Evolutionary conservation across 1,139 yeast species (phyloP), one percentile per base, ranked within the genome.

Genomic region (Saccharomyces pastorianus): DNA sequence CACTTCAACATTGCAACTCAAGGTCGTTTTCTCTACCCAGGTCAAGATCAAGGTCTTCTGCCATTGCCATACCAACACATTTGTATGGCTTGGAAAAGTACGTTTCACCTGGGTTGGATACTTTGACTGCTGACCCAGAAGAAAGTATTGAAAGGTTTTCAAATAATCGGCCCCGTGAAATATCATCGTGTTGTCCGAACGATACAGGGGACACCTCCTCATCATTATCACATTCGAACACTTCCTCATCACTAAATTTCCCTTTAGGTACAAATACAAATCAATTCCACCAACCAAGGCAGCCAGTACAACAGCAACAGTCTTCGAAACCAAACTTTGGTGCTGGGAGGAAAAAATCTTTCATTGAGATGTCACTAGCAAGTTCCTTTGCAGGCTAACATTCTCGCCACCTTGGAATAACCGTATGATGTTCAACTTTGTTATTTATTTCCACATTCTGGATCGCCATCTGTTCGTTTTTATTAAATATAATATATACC

Each of bases 31-130:
- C 44, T 6, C 13, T 38, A 38, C 38, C 47, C 4, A 38, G 26
- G 32, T 29, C 51, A 9, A 44, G 51, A 28, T 50, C 51, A 7
- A 47, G 44, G n/a, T 50, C 51, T 29, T 49, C 51, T 6, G 48
- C 46, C 20, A 46, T 44, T 6, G 51, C 51, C n/a, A 50, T 50
- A 42, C 51, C 51, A 17, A 44, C 51, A 13, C 51, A 50, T 31
- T 17, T 50, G 25, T 20, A 44, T 17, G 46, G 51, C 14, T 14
- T 50, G 14, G 51, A 50, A 26, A 50, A 50, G 20, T 50, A 50
- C 27, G 46, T 50, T n/a, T 44, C 48, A 3, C 46, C 51, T 2
- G 51, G 25, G 23, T 27, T 50, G n/a, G 51, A 50, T 29, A 50
- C 51, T 11, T 38, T 38, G 9, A 38, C 44, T 17, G 44, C 44